Conservation (phyloP, 2,329 filamentous ascomycete genomes). For the Fusarium compactum region DNA sequence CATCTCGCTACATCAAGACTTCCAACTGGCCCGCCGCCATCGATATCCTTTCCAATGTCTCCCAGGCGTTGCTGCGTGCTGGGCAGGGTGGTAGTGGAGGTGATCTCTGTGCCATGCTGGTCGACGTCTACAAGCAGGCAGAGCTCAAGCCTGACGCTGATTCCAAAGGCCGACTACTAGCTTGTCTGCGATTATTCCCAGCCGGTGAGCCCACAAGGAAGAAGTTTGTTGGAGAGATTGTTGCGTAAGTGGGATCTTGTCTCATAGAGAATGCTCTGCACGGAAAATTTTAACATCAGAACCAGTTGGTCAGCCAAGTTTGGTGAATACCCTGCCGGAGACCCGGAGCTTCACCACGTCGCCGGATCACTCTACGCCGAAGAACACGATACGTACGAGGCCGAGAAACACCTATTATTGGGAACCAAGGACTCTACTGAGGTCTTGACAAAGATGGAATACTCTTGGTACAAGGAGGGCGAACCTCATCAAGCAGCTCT, state of each 20-base stretch:
- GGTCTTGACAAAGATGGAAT: slow-evolving; percentile 84
- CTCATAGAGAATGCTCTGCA: not conserved
- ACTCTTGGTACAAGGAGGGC: slow-evolving; percentile 92
- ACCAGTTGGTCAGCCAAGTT: slow-evolving; percentile 82
- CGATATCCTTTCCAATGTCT: slow-evolving; percentile 86
- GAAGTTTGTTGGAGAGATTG: slow-evolving; percentile 88
- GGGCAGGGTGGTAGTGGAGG: slow-evolving; percentile 95
- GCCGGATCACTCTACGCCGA: slow-evolving; percentile 90
- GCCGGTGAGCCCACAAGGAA: slow-evolving; percentile 89
- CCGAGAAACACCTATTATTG: slow-evolving; percentile 88
- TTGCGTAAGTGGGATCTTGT: slow-evolving; percentile 66
- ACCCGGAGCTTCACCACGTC: slow-evolving; percentile 94
- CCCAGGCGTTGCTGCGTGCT: slow-evolving; percentile 86
- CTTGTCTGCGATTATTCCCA: slow-evolving; percentile 83
- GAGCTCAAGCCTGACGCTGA: slow-evolving; percentile 81
- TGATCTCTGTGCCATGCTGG: slow-evolving; percentile 86
- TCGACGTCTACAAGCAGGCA: slow-evolving; percentile 92
- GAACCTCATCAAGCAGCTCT: slow-evolving; percentile 87
- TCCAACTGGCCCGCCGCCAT: slow-evolving; percentile 86
- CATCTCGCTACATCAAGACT: slow-evolving; percentile 91
- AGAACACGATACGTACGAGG: slow-evolving; percentile 92
- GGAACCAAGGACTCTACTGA: slow-evolving; percentile 91
- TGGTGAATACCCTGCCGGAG: slow-evolving; percentile 89
- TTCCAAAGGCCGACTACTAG: slow-evolving; percentile 80
- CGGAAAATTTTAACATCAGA: slow-evolving; percentile 12